Percentiles rank a stretch among this genome's conserved stretches.
Evolutionary conservation across 108 stramenopile genomes (phyloP).

Genomic region (Stephanodiscus minutulus): DNA sequence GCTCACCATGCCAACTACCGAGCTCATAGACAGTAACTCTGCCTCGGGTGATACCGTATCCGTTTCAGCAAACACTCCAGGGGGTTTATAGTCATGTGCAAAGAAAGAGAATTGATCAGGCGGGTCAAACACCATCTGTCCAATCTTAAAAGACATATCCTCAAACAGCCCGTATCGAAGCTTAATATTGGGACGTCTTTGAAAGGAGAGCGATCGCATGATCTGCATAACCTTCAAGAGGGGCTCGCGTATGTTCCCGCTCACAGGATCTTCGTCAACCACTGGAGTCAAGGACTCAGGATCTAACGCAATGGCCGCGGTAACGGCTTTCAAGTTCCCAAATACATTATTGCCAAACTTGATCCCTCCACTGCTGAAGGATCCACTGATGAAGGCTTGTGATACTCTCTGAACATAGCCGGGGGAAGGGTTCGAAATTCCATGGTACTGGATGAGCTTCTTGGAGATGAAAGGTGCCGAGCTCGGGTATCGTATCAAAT

Average conservation of each 20-base stretch:
- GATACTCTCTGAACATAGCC: constrained; percentile 50
- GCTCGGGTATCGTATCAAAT: constrained; percentile 42
- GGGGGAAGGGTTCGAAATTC: constrained; percentile 73
- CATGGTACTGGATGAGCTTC: constrained; percentile 64
- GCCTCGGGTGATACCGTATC: constrained; percentile 47
- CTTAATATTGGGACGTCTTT: constrained; percentile 18
- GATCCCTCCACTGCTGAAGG: constrained; percentile 24
- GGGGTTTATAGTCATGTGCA: constrained; percentile 32
- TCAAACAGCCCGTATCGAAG: constrained; percentile 25
- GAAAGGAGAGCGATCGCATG: constrained; percentile 49
- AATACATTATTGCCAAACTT: constrained; percentile 44
- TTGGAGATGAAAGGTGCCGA: constrained; percentile 64
- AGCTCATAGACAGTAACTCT: constrained; percentile 31
- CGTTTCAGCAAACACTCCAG: constrained; percentile 34
- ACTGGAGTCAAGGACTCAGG: constrained; percentile 45
- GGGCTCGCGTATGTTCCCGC: constrained; percentile 52
- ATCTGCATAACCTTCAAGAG: constrained; percentile 53
- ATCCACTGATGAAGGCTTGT: constrained; percentile 44
- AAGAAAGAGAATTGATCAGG: constrained; percentile 54
- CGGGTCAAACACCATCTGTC: constrained; percentile 47
- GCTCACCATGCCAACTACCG: constrained; percentile 26
- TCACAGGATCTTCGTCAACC: constrained; percentile 55
- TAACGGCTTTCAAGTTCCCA: constrained; percentile 52
- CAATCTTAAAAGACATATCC: constrained; percentile 41
- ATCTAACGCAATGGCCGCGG: constrained; percentile 56